Conservation (phyloP, 208 protist species). For the Tritrichomonas foetus region DNA sequence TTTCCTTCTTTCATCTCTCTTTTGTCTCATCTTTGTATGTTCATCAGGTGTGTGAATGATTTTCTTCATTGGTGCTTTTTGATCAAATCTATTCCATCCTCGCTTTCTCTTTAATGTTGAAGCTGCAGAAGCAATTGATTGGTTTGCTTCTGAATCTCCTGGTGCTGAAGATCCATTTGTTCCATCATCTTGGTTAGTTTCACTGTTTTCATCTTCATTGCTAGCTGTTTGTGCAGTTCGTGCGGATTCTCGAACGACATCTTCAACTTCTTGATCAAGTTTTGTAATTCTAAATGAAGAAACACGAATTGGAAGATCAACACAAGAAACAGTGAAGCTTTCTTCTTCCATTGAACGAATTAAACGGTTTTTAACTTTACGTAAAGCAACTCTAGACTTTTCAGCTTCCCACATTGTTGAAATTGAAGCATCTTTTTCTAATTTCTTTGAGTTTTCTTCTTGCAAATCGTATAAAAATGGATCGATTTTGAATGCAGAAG, state of each 20-base stretch:
- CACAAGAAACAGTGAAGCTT: slow-evolving; percentile 71
- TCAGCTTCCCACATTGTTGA: slow-evolving; percentile 72
- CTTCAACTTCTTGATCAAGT: slow-evolving; percentile 49
- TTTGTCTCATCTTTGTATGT: background rate
- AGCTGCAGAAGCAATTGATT: too few relatives aligned
- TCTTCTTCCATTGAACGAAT: slow-evolving; percentile 77
- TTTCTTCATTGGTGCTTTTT: background rate
- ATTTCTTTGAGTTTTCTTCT: slow-evolving; percentile 63
- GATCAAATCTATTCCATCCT: background rate
- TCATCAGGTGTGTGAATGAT: slow-evolving; percentile 29
- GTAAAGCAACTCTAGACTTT: slow-evolving; percentile 59
- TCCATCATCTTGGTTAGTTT: background rate
- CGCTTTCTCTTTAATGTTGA: background rate
- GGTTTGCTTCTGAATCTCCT: background rate
- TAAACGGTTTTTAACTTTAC: slow-evolving; percentile 75
- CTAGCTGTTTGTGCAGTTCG: too few relatives aligned
- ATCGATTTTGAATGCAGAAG: slow-evolving; percentile 73
- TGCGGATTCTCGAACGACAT: slow-evolving; percentile 39
- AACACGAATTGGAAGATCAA: slow-evolving; percentile 67
- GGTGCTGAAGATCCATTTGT: background rate
- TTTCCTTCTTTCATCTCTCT: background rate
- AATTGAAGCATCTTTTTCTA: slow-evolving; percentile 65
- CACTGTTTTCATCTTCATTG: background rate
- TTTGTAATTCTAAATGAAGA: slow-evolving; percentile 75
- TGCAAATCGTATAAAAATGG: slow-evolving; percentile 66